Evolutionary conservation across 371 early-diverging fungal genomes (phyloP), one percentile per base, ranked within the genome.

Genomic region (Homolaphlyctis polyrhiza): DNA sequence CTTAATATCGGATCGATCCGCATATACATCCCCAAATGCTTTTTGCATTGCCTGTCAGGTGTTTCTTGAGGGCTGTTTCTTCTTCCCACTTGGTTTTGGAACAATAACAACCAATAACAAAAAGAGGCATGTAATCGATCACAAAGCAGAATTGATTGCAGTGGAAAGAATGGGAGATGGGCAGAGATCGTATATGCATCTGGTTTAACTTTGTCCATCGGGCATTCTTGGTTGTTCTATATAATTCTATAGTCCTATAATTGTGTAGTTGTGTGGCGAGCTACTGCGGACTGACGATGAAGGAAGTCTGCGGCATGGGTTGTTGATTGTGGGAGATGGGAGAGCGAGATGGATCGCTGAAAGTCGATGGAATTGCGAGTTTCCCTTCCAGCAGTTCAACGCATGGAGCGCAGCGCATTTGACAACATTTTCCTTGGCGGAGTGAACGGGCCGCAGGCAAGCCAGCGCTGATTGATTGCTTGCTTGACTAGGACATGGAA

Each of bases 401-500:
- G 27, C 52, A 8, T 27, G 32, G 8, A 27, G 32, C 52, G 52
- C 11, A 6, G 63, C 35, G 63, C 67, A 21, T 76, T 73, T 54
- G 77, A 80, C 49, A 68, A 72, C 58, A 72, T 80, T 55, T 74
- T 66, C 55, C 55, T 74, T 0, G 74, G 72, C 25, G 76, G 73
- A 33, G 67, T 65, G 55, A 71, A 69, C 48, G 73, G 71, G 33
- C 49, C 69, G 5, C 60, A 67, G 72, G 75, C 72, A 45, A 21
- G 57, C n/a, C 32, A 3, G n/a, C 47, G 3, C 8, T 18, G 47
- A 3, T 25, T 3, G 47, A 25, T 25, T 18, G 47, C 47, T 25
- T 3, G 3, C n/a, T 25, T 3, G 47, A 18, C 8, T 47, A n/a
- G n/a, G n/a, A n/a, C n/a, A n/a, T n/a, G n/a, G n/a, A n/a, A n/a